Evolutionary conservation across 352 stramenopile species (phyloP), one percentile per base, ranked within the genome.

Genomic region (Globisporangium spiculum): DNA sequence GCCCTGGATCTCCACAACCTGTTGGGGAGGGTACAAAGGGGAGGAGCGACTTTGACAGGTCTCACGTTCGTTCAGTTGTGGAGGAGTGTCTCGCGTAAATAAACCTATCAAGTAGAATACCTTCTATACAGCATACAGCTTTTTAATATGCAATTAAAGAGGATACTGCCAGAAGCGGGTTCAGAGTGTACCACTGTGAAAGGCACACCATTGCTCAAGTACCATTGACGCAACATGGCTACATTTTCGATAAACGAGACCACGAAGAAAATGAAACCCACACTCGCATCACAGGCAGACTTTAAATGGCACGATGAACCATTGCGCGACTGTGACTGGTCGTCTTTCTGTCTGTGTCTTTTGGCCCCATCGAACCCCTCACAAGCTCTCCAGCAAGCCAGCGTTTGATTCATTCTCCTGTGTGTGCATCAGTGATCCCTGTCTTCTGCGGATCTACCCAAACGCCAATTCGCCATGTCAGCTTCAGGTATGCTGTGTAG

Each of bases 141-240:
- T 10, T 14, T 20, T 5, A 38, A 22, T 5, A 61, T 61, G 56
- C 56, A 48, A 0, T 26, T 30, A 7, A n/a, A 30, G 20, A 61
- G 56, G 32, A 61, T 61, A 18, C 9, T 38, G 18, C 1, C 55
- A 46, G 14, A 24, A 22, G 36, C 3, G 10, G 24, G 53, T 52
- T 52, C 26, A 36, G 18, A 26, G 3, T 46, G 55, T 46, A 46
- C 55, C 55, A 20, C 30, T 46, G 10, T 0, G 7, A 12, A 10
- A 6, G 54, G 54, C 14, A 60, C 30, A 57, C 27, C 55, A 27
- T 18, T 46, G 18, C 9, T 44, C 30, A 32, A 32, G 27, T 60
- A 16, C 53, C 27, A 56, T 56, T 50, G 44, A n/a, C 20, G 5
- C 44, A 26, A 50, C 56, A 62, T 62, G 56, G 56, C 56, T 62